A percentile compares a stretch with the other conserved stretches of the same genome.
phyloP scores from a whole-genome alignment of 75 land plant species.

The Adiantum capillusveneris region DNA sequence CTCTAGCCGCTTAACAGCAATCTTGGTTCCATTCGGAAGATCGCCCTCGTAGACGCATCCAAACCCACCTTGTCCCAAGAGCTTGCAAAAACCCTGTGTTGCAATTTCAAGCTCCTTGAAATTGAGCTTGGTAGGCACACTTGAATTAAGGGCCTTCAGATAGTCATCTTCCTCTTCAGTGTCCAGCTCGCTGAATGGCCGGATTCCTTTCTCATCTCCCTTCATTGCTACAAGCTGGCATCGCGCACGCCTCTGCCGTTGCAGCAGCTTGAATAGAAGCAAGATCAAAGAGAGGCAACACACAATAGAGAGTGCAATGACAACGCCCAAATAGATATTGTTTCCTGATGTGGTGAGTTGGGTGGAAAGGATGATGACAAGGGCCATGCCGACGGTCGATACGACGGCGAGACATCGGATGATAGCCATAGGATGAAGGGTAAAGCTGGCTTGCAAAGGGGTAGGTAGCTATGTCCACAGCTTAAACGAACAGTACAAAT shows the following conservation, averaged over 20 bases:
- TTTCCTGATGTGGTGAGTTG: neutral
- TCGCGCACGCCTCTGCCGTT: neutral
- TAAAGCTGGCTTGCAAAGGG: too few species aligned
- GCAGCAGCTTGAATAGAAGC: neutral
- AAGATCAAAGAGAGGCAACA: neutral
- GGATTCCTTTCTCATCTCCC: neutral
- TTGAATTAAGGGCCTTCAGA: neutral
- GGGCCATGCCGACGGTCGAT: too few species aligned
- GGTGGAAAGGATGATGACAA: neutral
- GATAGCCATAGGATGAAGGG: too few species aligned
- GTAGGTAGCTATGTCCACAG: too few species aligned
- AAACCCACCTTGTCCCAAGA: constrained; percentile 63
- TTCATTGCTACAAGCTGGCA: neutral
- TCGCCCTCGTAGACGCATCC: constrained; percentile 61
- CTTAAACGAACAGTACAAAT: too few species aligned
- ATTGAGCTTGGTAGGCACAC: neutral
- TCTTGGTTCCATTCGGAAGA: constrained; percentile 41
- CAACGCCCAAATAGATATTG: neutral
- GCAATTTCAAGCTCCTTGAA: neutral
- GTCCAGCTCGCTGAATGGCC: neutral
- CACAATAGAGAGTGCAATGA: neutral
- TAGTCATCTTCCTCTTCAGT: neutral
- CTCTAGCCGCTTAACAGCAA: constrained; percentile 64
- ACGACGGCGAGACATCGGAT: too few species aligned
- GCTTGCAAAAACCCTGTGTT: constrained; percentile 1